Conservation (phyloP, 306 rosid genomes). For the Vachellia collinsii region DNA sequence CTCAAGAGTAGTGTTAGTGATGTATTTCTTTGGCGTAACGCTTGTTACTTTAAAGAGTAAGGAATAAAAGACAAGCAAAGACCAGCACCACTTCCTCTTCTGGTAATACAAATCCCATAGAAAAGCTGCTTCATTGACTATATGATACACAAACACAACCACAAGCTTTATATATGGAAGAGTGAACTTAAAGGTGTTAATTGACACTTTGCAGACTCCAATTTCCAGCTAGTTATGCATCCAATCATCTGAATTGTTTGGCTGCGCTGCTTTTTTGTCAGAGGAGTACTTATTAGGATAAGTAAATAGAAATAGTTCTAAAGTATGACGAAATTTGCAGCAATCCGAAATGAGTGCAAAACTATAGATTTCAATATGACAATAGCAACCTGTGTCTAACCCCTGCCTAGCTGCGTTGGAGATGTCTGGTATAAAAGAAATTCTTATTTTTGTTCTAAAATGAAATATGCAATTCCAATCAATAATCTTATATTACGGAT, state of each 20-base stretch:
- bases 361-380: constrained; percentile 21
- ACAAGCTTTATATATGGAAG: background rate
- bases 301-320: background rate
- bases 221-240: background rate
- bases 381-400: background rate
- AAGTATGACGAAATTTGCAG: background rate
- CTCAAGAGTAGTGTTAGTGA: background rate
- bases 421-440: background rate
- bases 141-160: background rate
- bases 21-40: background rate
- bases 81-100: background rate
- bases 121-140: constrained; percentile 1
- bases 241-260: background rate
- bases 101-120: background rate
- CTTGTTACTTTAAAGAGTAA: background rate
- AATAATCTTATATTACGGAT: background rate
- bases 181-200: constrained; percentile 11
- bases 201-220: background rate
- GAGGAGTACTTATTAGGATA: background rate
- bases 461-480: background rate
- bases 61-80: background rate
- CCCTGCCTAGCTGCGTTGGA: background rate
- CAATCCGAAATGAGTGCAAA: background rate
- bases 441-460: background rate
- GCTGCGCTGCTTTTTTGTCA: background rate